phyloP scores from a whole-genome alignment of 257 asterid genomes.

The Nyctanthes arbortristis region DNA sequence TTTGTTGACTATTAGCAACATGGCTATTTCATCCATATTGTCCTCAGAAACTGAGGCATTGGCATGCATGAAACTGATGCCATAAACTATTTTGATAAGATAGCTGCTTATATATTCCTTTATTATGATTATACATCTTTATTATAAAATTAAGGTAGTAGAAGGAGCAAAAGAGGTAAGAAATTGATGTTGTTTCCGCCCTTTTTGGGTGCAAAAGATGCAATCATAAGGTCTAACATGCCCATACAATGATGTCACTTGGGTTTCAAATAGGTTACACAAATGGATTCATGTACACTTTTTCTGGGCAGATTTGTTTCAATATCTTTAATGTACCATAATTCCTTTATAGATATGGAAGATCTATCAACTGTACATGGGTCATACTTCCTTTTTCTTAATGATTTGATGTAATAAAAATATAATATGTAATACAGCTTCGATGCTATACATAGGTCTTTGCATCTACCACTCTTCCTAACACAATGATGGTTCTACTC shows the following conservation, averaged over 20 bases:
- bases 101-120: too few species aligned
- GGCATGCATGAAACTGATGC: constrained; percentile 2
- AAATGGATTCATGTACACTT: neutral
- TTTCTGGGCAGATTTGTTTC: neutral
- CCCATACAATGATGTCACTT: neutral
- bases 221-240: neutral
- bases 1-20: constrained; percentile 14
- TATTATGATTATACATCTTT: too few species aligned
- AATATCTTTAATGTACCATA: neutral
- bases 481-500: constrained; percentile 5
- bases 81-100: too few species aligned
- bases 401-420: neutral
- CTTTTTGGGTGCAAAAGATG: neutral
- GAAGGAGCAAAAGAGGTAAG: too few species aligned
- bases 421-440: too few species aligned
- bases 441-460: neutral
- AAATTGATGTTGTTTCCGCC: neutral
- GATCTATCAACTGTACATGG: neutral
- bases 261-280: constrained; percentile 6
- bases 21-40: constrained; percentile 1
- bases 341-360: neutral
- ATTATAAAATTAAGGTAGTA: too few species aligned
- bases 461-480: neutral
- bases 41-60: constrained; percentile 1
- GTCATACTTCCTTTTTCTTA: neutral